Evolutionary conservation across 2,329 filamentous ascomycete genomes (phyloP).

Genomic region (Fusarium chaquense): DNA sequence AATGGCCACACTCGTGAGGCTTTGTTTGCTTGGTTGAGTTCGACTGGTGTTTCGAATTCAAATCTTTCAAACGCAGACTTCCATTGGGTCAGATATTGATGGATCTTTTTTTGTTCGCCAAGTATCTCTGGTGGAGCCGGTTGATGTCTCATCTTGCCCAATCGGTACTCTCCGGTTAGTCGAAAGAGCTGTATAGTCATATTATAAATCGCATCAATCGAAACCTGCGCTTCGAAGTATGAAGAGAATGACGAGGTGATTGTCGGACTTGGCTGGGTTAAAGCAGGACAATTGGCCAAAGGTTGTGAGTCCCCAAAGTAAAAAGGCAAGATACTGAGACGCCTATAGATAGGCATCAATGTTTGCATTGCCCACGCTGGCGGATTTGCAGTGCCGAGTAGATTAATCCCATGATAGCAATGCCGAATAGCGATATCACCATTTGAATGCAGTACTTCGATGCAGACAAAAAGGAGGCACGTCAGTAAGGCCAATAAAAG

Average conservation of each 20-base stretch:
- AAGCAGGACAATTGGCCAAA: neutral
- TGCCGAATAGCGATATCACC: slow-evolving; percentile 19
- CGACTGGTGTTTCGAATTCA: neutral
- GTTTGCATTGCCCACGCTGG: slow-evolving; percentile 11
- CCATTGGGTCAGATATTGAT: slow-evolving; percentile 7
- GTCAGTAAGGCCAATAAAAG: slow-evolving; percentile 12
- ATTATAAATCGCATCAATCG: slow-evolving; percentile 11
- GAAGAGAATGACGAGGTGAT: slow-evolving; percentile 2
- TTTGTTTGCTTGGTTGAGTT: neutral
- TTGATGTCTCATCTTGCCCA: slow-evolving; percentile 10
- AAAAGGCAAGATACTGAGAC: slow-evolving; percentile 20
- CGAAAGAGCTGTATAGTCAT: slow-evolving; percentile 22
- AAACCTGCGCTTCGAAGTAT: slow-evolving; percentile 1
- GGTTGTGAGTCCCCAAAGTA: slow-evolving; percentile 28
- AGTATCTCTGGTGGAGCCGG: slow-evolving; percentile 3
- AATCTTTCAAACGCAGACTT: slow-evolving; percentile 13
- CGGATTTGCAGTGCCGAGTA: neutral
- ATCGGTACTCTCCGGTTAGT: slow-evolving; percentile 7
- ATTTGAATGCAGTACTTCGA: slow-evolving; percentile 22
- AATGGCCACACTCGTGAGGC: slow-evolving; percentile 17
- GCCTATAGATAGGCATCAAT: slow-evolving; percentile 9
- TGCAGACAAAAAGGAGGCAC: slow-evolving; percentile 24
- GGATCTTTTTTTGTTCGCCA: slow-evolving; percentile 14
- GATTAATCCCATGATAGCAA: slow-evolving; percentile 18
- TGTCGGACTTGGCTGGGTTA: neutral